These are phyloP conservation scores for Yamadazyma kanchanaburiensis DNA, from an alignment of 1,139 yeast species.

Conservation along the genomic window DNA sequence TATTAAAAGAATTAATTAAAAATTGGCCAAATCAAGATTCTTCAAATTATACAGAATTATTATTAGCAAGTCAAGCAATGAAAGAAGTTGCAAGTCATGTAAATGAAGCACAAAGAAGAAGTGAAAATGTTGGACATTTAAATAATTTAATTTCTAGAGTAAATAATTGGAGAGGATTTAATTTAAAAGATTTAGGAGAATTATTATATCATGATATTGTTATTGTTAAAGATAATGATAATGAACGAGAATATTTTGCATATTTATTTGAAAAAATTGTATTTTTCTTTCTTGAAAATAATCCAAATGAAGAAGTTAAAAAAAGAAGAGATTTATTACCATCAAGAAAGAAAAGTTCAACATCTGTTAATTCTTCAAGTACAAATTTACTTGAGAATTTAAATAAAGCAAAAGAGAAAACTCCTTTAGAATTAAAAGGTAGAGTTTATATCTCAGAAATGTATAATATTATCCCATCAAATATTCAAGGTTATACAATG, in stretches of 20 bases:
- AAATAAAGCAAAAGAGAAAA: slow-evolving; percentile 28
- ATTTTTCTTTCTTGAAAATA: slow-evolving; percentile 62
- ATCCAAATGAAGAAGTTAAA: slow-evolving; percentile 22
- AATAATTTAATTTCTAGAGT: slow-evolving; percentile 71
- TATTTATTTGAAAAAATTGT: slow-evolving; percentile 86
- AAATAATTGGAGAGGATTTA: slow-evolving; percentile 93
- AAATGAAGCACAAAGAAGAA: slow-evolving; percentile 90
- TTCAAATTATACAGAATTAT: slow-evolving; percentile 59
- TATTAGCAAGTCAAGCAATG: slow-evolving; percentile 64
- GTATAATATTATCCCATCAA: slow-evolving; percentile 47
- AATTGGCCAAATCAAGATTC: slow-evolving; percentile 30
- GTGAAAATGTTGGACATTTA: slow-evolving; percentile 77
- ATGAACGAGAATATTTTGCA: slow-evolving; percentile 85
- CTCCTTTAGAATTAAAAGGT: slow-evolving; percentile 57
- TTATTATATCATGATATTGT: slow-evolving; percentile 75
- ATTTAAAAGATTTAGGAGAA: slow-evolving; percentile 79
- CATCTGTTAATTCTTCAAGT: slow-evolving; percentile 31
- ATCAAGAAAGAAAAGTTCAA: slow-evolving; percentile 40
- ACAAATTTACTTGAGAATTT: slow-evolving; percentile 36
- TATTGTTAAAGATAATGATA: slow-evolving; percentile 71
- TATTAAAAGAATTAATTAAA: slow-evolving; percentile 73
- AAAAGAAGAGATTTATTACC: slow-evolving; percentile 35
- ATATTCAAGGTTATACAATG: slow-evolving; percentile 48
- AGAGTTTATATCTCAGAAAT: slow-evolving; percentile 68
- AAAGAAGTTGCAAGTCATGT: slow-evolving; percentile 74